Conservation (phyloP, 129 eudicot species). For the Centrapalus pauciflorus region DNA sequence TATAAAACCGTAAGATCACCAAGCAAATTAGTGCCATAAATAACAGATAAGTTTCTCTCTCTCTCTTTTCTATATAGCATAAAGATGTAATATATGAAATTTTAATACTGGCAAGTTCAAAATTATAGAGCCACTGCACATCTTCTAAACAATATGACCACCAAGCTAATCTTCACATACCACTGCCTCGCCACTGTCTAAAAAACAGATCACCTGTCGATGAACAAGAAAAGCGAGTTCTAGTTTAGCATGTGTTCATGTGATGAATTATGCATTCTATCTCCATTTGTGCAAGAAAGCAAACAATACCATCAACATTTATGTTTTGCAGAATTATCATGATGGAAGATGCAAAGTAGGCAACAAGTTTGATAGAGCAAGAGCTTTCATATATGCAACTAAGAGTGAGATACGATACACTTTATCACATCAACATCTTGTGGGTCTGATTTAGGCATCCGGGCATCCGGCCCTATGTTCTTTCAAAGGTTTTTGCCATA, state of each 20-base stretch:
- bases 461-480: too few species aligned
- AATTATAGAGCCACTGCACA: neutral
- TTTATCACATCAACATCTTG: too few species aligned
- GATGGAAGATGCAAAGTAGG: too few species aligned
- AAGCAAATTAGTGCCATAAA: neutral
- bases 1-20: conserved; percentile 3
- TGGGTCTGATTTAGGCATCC: too few species aligned
- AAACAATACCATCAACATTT: neutral
- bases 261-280: neutral
- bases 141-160: neutral
- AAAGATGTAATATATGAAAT: neutral
- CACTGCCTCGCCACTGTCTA: neutral
- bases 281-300: neutral
- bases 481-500: too few species aligned
- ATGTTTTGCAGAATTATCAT: neutral
- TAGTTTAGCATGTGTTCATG: neutral
- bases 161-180: neutral
- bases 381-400: too few species aligned
- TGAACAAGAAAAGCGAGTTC: neutral
- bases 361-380: too few species aligned
- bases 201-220: neutral
- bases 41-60: conserved; percentile 1
- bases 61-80: neutral
- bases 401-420: too few species aligned
- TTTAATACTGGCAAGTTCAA: neutral